Percentiles rank a stretch among this genome's conserved stretches.
These are phyloP conservation scores for Sporisorium reilianum DNA, from an alignment of 1,284 basidiomycete genomes.

Conservation along the genomic window DNA sequence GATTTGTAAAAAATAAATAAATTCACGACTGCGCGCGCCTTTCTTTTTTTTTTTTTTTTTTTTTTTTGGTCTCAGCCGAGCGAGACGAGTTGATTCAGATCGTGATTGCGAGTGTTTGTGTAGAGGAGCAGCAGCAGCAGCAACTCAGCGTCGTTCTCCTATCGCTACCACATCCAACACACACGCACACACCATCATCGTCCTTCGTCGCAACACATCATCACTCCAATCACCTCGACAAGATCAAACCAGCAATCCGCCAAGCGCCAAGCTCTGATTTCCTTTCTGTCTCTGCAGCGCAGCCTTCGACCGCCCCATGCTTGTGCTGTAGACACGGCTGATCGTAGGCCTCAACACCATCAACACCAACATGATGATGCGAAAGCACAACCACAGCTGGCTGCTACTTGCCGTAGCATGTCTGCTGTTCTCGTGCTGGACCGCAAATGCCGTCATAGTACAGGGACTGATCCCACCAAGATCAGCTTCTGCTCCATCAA, in stretches of 20 bases:
- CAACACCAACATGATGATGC: conserved; percentile 7
- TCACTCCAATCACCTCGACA: background rate
- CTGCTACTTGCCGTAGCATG: conserved; percentile 7
- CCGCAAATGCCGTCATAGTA: conserved; percentile 18
- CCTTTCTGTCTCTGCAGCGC: background rate
- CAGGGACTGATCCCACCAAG: conserved; percentile 28
- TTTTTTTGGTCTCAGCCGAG: conserved; percentile 1
- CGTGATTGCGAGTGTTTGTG: background rate
- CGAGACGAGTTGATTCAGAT: background rate
- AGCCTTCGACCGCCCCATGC: conserved; percentile 9
- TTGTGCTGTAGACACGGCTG: conserved; percentile 3
- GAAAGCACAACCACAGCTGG: conserved; percentile 4
- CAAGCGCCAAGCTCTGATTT: no score
- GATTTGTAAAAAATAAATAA: background rate
- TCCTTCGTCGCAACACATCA: background rate
- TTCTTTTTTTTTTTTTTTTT: background rate
- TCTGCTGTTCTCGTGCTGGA: conserved; percentile 15
- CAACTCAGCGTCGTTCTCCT: background rate
- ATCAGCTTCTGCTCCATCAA: background rate
- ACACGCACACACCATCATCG: background rate
- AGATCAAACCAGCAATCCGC: background rate
- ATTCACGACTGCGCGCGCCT: background rate
- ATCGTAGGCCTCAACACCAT: conserved; percentile 1
- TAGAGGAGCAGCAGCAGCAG: background rate
- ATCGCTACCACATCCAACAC: background rate